Evolutionary conservation across 345 rosid genomes (phyloP).

Genomic region (Rhodomyrtus tomentosa): DNA sequence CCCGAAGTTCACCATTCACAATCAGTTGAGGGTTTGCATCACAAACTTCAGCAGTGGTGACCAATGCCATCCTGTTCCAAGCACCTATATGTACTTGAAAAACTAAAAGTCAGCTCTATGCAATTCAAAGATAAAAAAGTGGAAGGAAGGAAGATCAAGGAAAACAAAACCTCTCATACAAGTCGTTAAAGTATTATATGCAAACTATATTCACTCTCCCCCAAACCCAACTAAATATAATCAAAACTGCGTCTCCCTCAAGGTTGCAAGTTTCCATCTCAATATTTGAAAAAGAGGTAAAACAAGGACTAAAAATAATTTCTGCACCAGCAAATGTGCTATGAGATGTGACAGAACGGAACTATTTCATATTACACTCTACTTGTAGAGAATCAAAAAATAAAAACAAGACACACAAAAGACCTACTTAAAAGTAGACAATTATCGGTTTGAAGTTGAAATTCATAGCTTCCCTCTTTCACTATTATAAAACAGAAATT

Average conservation of each 20-base stretch:
- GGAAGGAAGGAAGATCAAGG: not conserved
- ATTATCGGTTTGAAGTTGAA: not conserved
- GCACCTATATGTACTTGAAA: not conserved
- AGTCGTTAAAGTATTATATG: not conserved
- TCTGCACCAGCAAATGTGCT: not conserved
- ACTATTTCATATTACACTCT: not conserved
- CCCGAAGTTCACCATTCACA: constrained; percentile 11
- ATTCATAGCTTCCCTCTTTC: not conserved
- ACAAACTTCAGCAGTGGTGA: constrained; percentile 16
- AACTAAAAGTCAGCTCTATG: not conserved
- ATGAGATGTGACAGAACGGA: not conserved
- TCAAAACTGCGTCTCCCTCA: not conserved
- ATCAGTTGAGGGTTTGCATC: constrained; percentile 17
- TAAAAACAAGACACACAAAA: too few relatives aligned
- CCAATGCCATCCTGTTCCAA: constrained; percentile 8
- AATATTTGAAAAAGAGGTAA: not conserved
- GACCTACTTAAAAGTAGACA: not conserved
- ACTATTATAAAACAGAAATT: not conserved
- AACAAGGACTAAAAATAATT: not conserved
- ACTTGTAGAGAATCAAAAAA: not conserved
- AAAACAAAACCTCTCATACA: not conserved
- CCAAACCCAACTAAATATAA: not conserved
- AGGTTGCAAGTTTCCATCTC: not conserved
- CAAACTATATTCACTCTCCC: not conserved
- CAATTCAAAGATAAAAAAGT: not conserved